Conservation (phyloP, 306 rosid species). For the Oxytropis ochrocephala region DNA sequence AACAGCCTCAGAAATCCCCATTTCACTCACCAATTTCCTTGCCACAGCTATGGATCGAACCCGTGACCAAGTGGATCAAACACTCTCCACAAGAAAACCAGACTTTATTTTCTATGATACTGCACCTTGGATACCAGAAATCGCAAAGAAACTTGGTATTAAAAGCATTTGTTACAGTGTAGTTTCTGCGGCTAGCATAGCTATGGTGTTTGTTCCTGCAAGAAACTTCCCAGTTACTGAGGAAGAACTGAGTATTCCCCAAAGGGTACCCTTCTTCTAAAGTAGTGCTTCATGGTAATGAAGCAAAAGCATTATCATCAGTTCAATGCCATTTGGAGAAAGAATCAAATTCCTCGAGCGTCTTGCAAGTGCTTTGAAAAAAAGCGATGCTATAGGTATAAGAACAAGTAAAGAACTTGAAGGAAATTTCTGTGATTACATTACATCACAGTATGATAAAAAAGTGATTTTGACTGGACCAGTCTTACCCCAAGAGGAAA, state of each 20-base stretch:
- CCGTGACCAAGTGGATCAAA: constrained; percentile 11
- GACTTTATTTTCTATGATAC: constrained; percentile 33
- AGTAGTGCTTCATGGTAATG: constrained; percentile 32
- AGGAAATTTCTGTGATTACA: constrained; percentile 35
- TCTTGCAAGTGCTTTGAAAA: background rate
- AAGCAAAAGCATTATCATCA: constrained; percentile 14
- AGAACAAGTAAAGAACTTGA: constrained; percentile 49
- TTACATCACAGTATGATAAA: constrained; percentile 24
- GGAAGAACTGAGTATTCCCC: constrained; percentile 35
- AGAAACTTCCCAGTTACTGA: constrained; percentile 19
- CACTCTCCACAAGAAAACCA: constrained; percentile 14
- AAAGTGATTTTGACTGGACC: constrained; percentile 42
- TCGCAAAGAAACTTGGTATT: constrained; percentile 10
- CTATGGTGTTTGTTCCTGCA: constrained; percentile 23
- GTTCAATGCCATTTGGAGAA: constrained; percentile 37
- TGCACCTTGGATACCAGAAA: constrained; percentile 39
- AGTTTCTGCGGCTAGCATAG: constrained; percentile 32
- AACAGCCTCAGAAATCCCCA: constrained; percentile 37
- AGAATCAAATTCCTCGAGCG: constrained; percentile 32
- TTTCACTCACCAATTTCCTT: constrained; percentile 8
- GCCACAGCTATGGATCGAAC: constrained; percentile 33
- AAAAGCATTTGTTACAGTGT: constrained; percentile 28
- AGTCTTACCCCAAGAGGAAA: constrained; percentile 7
- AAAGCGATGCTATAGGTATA: constrained; percentile 38
- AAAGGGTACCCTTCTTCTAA: constrained; percentile 46